Evolutionary conservation across 805 yeast genomes (phyloP), one percentile per base, ranked within the genome.

Genomic region (Yamadazyma takamatsuzukensis): DNA sequence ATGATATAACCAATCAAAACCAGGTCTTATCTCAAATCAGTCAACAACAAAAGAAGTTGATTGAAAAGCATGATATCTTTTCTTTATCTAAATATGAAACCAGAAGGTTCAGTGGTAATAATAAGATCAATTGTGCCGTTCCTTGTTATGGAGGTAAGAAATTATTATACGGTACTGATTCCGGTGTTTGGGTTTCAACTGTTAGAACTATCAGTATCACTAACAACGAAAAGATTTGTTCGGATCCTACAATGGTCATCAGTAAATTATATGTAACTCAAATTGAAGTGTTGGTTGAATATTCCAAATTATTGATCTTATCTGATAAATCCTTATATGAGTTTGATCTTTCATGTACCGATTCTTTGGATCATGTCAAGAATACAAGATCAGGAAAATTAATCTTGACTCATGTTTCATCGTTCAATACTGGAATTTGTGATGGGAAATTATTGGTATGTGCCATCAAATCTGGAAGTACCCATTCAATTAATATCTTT

Each of bases 121-220:
- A 89, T 51, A 76, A 83, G 40, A 84, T 90, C 47, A 88, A 86
- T 52, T 88, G 97, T 65, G 90, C 88, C 18, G 88, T 84, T 24
- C 95, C 96, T 21, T 83, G 85, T 56, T 95, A 93, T 52, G 96
- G 96, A 33, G 97, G 97, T 14, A 75, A 95, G 43, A 85, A 89
- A 53, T 62, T 89, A 43, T 56, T 93, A 21, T 89, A 85, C 51
- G 97, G 97, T 26, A 88, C 97, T 0, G 95, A 87, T 52, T 72
- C 82, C 1, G 97, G 98, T 4, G 79, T 93, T 3, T 93, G 83
- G 68, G 76, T 87, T 28, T 78, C 93, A 27, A 87, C 87, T 49
- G 74, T 70, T n/a, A 56, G 74, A 26, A 74, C 76, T 6, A 74
- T 71, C 36, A 67, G 74, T 21, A 61, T 78, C 32, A 62, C 68